Base-by-base conservation (phyloP, 345 rosid species). In the Aurinia saxatilis region DNA sequence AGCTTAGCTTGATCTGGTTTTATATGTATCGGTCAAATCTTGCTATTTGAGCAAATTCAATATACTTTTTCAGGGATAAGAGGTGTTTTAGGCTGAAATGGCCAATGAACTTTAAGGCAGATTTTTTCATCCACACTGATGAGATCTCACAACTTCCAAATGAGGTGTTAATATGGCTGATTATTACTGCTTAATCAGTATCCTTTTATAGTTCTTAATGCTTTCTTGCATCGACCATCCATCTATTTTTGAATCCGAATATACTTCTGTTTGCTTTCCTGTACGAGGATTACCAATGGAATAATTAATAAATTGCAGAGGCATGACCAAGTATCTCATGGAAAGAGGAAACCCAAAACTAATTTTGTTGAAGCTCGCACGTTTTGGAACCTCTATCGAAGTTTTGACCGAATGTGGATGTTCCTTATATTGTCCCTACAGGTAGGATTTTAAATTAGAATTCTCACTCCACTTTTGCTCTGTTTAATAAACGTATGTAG, bases 401-500 rank as follows among this genome's bases (percentile, higher is more conserved):
- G 92, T 78, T 93, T 93, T 60, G 99, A 93, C 57, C 84, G 99
- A 31, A 84, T 87, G 99, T 93, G 99, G 99, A 87, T 93, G 76
- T 93, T 93, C 79, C 66, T 90, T 67, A 66, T 79, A 40, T 48
- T 93, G 83, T 84, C 95, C 71, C 83, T 90, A 7, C 99, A 93
- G 90, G 99, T 93, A 57, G 25, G 55, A 25, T 56, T 55, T 37
- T 11, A 41, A 65, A 65, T 51, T 31, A 44, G 50, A 57, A 21
- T 66, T 53, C 31, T 2, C 11, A 36, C 44, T 37, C 65, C 57
- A 25, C 55, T 60, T 65, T 50, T 68, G 19, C 23, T 56, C 40
- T 42, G n/a, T 8, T 51, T 45, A 57, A 58, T 52, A 53, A 68
- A 8, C 23, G 12, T 55, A 38, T 66, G 17, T 37, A 14, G 50